Evolutionary conservation across 1,284 basidiomycete genomes (phyloP).

Genomic region (Leccinum pallidistipes): DNA sequence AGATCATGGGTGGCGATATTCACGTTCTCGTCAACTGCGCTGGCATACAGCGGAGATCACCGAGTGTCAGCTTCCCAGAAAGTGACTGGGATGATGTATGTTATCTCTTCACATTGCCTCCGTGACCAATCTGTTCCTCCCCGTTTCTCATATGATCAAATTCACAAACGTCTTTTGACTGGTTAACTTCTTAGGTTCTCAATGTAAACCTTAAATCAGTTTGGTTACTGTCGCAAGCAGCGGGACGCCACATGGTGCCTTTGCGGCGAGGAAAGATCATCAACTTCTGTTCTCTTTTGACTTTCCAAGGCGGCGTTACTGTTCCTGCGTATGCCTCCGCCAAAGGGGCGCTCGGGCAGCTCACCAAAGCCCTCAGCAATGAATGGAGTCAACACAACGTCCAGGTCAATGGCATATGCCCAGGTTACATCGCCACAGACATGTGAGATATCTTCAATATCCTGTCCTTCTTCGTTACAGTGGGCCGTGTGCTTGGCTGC

Average conservation of each 20-base stretch:
- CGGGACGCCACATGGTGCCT: slow-evolving; percentile 79
- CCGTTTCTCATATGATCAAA: slow-evolving; percentile 13
- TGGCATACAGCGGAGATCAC: slow-evolving; percentile 88
- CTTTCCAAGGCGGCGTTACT: slow-evolving; percentile 78
- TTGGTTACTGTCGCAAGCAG: slow-evolving; percentile 76
- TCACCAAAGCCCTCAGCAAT: slow-evolving; percentile 63
- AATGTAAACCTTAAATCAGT: slow-evolving; percentile 78
- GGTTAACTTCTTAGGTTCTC: slow-evolving; percentile 53
- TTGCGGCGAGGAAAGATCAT: slow-evolving; percentile 77
- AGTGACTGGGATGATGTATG: slow-evolving; percentile 88
- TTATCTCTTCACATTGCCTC: slow-evolving; percentile 18
- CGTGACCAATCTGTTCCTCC: slow-evolving; percentile 9
- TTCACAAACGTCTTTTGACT: slow-evolving; percentile 15
- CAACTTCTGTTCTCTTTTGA: slow-evolving; percentile 77
- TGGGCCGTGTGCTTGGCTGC: background rate
- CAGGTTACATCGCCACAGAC: slow-evolving; percentile 92
- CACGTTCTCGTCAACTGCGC: slow-evolving; percentile 94
- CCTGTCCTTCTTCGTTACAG: slow-evolving; percentile 4
- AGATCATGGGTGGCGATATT: slow-evolving; percentile 64
- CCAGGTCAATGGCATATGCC: slow-evolving; percentile 89
- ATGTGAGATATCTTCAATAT: slow-evolving; percentile 52
- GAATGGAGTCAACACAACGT: slow-evolving; percentile 84
- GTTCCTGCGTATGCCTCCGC: slow-evolving; percentile 93
- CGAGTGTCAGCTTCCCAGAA: slow-evolving; percentile 81
- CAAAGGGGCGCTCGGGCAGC: slow-evolving; percentile 83